A percentile compares a stretch with the other conserved stretches of the same genome.
phyloP scores from a whole-genome alignment of 2,329 filamentous ascomycete species.

The Sporothrix luriei region DNA sequence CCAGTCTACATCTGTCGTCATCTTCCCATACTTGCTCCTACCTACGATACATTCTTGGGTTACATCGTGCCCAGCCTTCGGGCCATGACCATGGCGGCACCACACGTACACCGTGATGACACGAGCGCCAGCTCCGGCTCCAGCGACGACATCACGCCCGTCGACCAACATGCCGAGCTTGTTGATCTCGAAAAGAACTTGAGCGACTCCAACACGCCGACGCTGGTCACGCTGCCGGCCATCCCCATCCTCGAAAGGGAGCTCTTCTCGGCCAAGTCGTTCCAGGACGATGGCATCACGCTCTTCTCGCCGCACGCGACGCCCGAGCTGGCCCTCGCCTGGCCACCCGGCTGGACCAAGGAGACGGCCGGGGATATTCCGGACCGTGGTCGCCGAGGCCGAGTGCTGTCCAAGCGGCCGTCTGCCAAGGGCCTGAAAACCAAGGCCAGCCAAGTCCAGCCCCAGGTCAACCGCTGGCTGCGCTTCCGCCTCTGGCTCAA shows the following conservation, averaged over 20 bases:
- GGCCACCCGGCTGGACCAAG: conserved; percentile 20
- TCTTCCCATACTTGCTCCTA: background rate
- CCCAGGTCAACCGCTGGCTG: conserved; percentile 42
- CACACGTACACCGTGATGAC: background rate
- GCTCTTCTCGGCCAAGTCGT: conserved; percentile 18
- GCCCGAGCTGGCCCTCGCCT: conserved; percentile 13
- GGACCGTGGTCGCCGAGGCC: background rate
- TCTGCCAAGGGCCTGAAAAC: background rate
- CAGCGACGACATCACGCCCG: conserved; percentile 3
- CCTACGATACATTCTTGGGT: background rate
- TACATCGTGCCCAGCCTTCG: background rate
- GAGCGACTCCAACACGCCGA: background rate
- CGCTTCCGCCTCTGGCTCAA: conserved; percentile 47
- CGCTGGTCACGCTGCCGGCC: background rate
- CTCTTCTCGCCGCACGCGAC: conserved; percentile 11
- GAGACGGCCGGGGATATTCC: background rate
- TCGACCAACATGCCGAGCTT: background rate
- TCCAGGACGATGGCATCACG: conserved; percentile 10
- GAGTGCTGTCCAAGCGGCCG: background rate
- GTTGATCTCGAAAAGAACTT: conserved; percentile 26
- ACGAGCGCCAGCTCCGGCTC: background rate
- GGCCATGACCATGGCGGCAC: conserved; percentile 17
- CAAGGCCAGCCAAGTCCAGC: background rate
- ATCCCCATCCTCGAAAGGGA: background rate
- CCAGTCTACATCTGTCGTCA: background rate